Conservation (phyloP, 768 basidiomycete genomes). For the Solioccasus polychromus region DNA sequence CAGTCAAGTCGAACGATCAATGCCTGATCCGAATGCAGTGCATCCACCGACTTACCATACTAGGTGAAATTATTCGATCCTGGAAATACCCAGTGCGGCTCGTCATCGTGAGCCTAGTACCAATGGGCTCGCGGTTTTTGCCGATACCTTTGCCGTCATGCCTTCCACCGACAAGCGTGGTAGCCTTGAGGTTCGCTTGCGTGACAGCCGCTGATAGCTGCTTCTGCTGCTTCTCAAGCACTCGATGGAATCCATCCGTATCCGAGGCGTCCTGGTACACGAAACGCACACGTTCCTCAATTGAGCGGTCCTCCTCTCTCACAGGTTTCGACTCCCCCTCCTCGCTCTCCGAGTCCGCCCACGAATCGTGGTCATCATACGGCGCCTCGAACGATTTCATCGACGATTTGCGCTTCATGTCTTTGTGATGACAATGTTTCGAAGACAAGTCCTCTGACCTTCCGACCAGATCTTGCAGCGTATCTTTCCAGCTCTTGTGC, state of each 20-base stretch:
- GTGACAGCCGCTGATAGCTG: constrained; percentile 50
- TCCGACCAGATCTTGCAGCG: constrained; percentile 45
- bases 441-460: constrained; percentile 32
- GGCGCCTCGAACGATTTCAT: constrained; percentile 21
- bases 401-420: constrained; percentile 30
- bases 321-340: constrained; percentile 44
- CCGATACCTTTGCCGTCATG: constrained; percentile 25
- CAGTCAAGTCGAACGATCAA: constrained; percentile 9
- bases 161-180: constrained; percentile 33
- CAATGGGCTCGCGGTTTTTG: constrained; percentile 60
- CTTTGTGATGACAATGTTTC: constrained; percentile 18
- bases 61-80: constrained; percentile 89
- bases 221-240: constrained; percentile 48
- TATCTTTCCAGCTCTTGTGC: constrained; percentile 59
- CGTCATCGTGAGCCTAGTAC: constrained; percentile 91
- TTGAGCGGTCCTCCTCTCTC: constrained; percentile 71
- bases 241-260: constrained; percentile 10
- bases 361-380: constrained; percentile 45
- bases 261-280: constrained; percentile 36
- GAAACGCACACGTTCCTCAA: constrained; percentile 70
- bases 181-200: constrained; percentile 48
- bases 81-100: constrained; percentile 92
- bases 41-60: constrained; percentile 69
- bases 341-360: constrained; percentile 53
- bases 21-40: constrained; percentile 6